Evolutionary conservation across 2,329 filamentous ascomycete species (phyloP).

Genomic region (Nigrospora sphaerica): DNA sequence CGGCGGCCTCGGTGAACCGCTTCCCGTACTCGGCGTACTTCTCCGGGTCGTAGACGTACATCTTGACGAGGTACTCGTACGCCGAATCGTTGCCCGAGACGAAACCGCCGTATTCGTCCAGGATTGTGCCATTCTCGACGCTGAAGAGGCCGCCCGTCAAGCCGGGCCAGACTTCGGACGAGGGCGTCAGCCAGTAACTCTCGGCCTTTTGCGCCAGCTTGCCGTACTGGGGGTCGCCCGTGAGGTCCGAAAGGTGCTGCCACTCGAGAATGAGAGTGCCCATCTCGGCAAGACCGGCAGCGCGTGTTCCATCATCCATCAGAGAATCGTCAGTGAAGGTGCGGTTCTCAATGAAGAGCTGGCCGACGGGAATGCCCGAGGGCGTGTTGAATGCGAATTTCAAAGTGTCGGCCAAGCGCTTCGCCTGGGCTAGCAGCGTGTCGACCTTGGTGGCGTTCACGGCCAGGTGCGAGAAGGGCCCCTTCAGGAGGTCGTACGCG

Average conservation of each 20-base stretch:
- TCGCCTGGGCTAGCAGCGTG: not conserved
- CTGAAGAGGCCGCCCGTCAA: slow-evolving; percentile 33
- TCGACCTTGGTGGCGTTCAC: not conserved
- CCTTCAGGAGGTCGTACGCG: not conserved
- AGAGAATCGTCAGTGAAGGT: not conserved
- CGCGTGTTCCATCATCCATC: not conserved
- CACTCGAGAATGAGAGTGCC: not conserved
- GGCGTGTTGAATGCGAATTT: slow-evolving; percentile 1
- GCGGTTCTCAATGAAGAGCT: not conserved
- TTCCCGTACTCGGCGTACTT: slow-evolving; percentile 27
- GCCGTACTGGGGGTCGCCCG: slow-evolving; percentile 59
- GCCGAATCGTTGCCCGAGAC: slow-evolving; percentile 31
- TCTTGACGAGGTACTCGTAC: slow-evolving; percentile 55
- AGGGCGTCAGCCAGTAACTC: slow-evolving; percentile 49
- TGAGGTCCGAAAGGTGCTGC: slow-evolving; percentile 58
- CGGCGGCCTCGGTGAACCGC: slow-evolving; percentile 38
- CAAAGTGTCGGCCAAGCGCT: not conserved
- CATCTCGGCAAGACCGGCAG: not conserved
- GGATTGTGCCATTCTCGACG: not conserved
- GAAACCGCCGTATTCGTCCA: slow-evolving; percentile 1
- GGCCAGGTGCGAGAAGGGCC: not conserved
- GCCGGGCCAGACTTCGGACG: slow-evolving; percentile 64
- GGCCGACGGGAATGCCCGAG: not conserved
- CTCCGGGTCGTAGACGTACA: slow-evolving; percentile 60
- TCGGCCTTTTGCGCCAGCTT: slow-evolving; percentile 1